Base-by-base conservation (phyloP, 73 alveolate genomes). In the Diophrys sp. region DNA sequence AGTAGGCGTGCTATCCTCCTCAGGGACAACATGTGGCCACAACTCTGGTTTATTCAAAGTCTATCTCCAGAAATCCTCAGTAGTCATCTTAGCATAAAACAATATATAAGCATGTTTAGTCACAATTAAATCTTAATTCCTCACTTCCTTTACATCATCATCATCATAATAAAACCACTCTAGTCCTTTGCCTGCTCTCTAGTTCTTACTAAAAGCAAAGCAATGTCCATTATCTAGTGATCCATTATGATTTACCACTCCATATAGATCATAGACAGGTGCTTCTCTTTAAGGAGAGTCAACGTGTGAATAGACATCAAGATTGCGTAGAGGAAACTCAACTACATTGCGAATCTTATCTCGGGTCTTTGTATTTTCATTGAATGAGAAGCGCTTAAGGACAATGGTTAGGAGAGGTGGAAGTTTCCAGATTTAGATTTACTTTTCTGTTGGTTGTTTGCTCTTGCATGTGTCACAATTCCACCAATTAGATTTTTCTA, bases 371-470 rank as follows among this genome's bases (percentile, higher is more conserved):
- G 18, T 44, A 44, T 11, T 44, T 44, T 44, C 5, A 18, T 44
- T 44, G 62, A 44, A 44, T 70, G 82, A 74, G 84, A 96, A 96
- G 73, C 99, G 84, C 62, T 96, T 94, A 71, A 96, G 78, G 78
- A 92, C 96, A 23, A 96, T 92, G 5, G 94, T 94, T 67, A 96
- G 75, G 23, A 96, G 82, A 67, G 94, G 89, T 1, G 99, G 99
- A 54, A 96, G 82, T 73, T 92, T 94, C 93, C 90, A 96, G n/a
- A 96, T 70, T 34, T 90, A 97, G 74, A 94, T 90, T 79, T 88
- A 89, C 71, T 92, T 96, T 1, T 81, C 75, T 0, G 97, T 93
- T 71, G 81, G 71, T 71, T 87, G 56, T 79, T 74, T 84, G 23
- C 78, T 71, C 81, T 96, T 94, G 55, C 99, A 96, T 68, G 85